Evolutionary conservation across 148 eudicot species (phyloP).

Genomic region (Rhododendron molle): DNA sequence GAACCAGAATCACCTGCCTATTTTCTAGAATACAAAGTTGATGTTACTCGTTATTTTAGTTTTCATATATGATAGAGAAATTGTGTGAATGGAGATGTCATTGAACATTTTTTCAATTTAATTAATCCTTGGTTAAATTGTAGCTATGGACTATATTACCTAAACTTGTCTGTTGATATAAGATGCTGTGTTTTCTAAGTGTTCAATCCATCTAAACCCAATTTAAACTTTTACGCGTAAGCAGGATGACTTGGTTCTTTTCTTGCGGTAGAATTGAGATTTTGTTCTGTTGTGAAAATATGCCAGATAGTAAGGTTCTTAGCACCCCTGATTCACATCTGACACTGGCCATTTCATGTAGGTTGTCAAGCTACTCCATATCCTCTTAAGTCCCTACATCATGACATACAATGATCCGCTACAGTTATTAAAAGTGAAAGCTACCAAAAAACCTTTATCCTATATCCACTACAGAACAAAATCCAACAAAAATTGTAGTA

Average conservation of each 20-base stretch:
- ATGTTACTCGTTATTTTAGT: background rate
- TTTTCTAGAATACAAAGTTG: background rate
- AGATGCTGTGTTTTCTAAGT: background rate
- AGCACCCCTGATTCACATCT: background rate
- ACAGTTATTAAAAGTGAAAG: background rate
- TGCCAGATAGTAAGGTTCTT: background rate
- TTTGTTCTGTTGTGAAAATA: background rate
- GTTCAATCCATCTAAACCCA: background rate
- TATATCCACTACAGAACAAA: background rate
- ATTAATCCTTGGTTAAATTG: background rate
- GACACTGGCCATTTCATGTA: background rate
- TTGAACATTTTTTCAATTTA: background rate
- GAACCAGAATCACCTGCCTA: background rate
- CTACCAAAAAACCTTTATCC: background rate
- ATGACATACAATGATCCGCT: background rate
- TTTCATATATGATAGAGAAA: background rate
- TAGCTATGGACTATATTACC: background rate
- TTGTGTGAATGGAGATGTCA: background rate
- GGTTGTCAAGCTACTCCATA: background rate
- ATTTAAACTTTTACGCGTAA: background rate
- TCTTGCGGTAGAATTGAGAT: background rate
- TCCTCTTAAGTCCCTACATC: background rate
- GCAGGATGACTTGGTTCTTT: background rate
- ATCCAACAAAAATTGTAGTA: background rate
- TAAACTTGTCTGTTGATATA: background rate